Conservation (phyloP, 2,329 filamentous ascomycete genomes). For the Pseudocercospora fijiensis region DNA sequence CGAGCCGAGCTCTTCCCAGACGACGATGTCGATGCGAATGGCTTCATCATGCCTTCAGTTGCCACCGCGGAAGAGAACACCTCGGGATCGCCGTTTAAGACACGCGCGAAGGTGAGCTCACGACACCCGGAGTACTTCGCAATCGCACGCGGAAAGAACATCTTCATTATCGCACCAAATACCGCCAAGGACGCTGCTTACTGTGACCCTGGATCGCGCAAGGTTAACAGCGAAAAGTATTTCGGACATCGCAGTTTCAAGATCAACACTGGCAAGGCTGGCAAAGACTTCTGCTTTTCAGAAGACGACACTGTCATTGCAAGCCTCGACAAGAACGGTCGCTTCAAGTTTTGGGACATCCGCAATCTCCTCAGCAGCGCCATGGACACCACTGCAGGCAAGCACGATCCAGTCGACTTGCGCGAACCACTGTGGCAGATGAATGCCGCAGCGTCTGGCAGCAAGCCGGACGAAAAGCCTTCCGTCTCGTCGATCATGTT, state of each 20-base stretch:
- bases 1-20: slow-evolving; percentile 78
- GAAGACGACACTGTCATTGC: slow-evolving; percentile 94
- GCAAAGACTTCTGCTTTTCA: slow-evolving; percentile 97
- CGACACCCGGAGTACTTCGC: slow-evolving; percentile 91
- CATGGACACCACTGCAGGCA: slow-evolving; percentile 44
- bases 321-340: slow-evolving; percentile 92
- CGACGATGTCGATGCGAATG: slow-evolving; percentile 76
- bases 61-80: slow-evolving; percentile 84
- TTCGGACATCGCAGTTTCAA: slow-evolving; percentile 83
- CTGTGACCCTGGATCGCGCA: slow-evolving; percentile 52
- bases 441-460: slow-evolving; percentile 56
- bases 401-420: slow-evolving; percentile 58
- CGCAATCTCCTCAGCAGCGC: slow-evolving; percentile 64
- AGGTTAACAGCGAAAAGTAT: slow-evolving; percentile 83
- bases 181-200: slow-evolving; percentile 55
- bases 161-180: slow-evolving; percentile 75
- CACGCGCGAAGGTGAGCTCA: slow-evolving; percentile 84
- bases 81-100: slow-evolving; percentile 91
- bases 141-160: slow-evolving; percentile 91
- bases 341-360: slow-evolving; percentile 98
- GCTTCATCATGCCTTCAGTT: slow-evolving; percentile 85
- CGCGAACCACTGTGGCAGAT: slow-evolving; percentile 84
- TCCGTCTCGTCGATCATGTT: slow-evolving; percentile 96
- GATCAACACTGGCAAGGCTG: slow-evolving; percentile 95
- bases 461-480: slow-evolving; percentile 67